phyloP scores from a whole-genome alignment of 495 filamentous ascomycete species.

The Tuber melanosporum region DNA sequence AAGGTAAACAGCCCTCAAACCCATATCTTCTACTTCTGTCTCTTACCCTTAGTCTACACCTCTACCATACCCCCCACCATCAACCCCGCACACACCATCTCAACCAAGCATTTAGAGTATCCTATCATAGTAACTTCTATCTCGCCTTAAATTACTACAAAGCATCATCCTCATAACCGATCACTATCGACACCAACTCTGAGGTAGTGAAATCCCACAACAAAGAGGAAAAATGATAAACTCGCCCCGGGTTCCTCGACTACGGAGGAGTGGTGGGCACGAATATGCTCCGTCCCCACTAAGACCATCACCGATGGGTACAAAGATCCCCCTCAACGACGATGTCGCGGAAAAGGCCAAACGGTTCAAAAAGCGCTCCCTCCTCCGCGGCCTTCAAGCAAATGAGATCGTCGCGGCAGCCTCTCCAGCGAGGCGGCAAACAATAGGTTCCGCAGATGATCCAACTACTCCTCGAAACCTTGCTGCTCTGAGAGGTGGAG shows the following conservation, averaged over 20 bases:
- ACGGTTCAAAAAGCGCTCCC: slow-evolving; percentile 78
- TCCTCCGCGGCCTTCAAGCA: slow-evolving; percentile 82
- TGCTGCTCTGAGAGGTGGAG: slow-evolving; percentile 48
- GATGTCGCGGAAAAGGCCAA: slow-evolving; percentile 86
- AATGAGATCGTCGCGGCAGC: slow-evolving; percentile 86
- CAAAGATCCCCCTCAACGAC: slow-evolving; percentile 82
- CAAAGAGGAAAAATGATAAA: not conserved
- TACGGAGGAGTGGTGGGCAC: not conserved
- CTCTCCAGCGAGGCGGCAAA: slow-evolving; percentile 71
- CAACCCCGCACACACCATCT: not conserved
- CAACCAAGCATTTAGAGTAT: not conserved
- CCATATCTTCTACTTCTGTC: not conserved
- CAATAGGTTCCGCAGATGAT: slow-evolving; percentile 52
- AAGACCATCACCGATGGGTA: slow-evolving; percentile 23
- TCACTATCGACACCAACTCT: not conserved
- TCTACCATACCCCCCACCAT: not conserved
- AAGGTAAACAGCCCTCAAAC: not conserved
- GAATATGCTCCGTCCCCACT: slow-evolving; percentile 21
- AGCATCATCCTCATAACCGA: not conserved
- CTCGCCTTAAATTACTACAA: not conserved
- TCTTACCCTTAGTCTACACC: not conserved
- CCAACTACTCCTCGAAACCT: slow-evolving; percentile 52
- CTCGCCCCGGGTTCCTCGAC: not conserved
- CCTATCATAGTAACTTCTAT: not conserved
- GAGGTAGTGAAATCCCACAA: not conserved